Conservation (phyloP, 1,284 basidiomycete species). For the Dichomitus squalens region DNA sequence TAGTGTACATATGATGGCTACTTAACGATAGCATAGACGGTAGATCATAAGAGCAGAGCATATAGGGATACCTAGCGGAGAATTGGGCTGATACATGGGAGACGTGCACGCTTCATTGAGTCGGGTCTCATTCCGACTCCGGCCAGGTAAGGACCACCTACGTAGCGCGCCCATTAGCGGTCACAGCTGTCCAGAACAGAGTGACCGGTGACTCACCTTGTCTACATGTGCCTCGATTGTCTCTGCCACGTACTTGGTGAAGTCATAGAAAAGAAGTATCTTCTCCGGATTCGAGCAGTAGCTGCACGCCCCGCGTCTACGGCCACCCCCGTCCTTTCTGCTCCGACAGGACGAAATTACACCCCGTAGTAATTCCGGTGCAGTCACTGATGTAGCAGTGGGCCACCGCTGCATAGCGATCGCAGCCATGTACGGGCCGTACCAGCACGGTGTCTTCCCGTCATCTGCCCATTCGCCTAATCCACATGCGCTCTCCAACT, state of each 20-base stretch:
- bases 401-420: conserved; percentile 7
- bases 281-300: neutral
- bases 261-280: conserved; percentile 3
- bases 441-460: conserved; percentile 7
- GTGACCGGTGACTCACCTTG: neutral
- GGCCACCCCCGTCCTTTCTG: neutral
- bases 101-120: neutral
- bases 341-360: neutral
- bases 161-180: neutral
- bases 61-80: neutral
- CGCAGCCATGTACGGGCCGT: neutral
- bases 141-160: neutral
- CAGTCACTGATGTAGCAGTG: neutral
- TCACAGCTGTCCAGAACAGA: neutral
- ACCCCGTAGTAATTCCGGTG: neutral
- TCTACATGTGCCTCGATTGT: conserved; percentile 6
- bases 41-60: neutral
- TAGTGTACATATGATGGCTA: neutral
- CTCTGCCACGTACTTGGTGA: conserved; percentile 8
- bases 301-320: neutral
- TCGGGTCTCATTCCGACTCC: neutral
- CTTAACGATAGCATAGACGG: too few species aligned
- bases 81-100: neutral
- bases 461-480: neutral
- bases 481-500: conserved; percentile 1